phyloP scores from a whole-genome alignment of 1,139 yeast genomes.

The Saccharomyces hybrid region DNA sequence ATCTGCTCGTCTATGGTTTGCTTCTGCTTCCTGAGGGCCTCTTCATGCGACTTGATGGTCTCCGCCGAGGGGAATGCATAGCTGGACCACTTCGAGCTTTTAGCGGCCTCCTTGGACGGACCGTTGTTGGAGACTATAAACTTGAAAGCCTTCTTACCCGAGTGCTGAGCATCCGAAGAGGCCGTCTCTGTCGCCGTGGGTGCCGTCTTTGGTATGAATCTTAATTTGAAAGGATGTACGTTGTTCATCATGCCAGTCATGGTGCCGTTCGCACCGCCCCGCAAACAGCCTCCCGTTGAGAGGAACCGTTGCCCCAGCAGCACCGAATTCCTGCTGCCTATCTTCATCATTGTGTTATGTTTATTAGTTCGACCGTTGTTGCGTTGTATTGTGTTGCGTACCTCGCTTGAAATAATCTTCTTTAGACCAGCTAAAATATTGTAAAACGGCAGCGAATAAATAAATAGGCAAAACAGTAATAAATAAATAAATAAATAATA shows the following conservation, averaged over 20 bases:
- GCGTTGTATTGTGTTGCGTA: not conserved
- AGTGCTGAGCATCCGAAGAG: not conserved
- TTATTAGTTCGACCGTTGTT: not conserved
- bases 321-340: not conserved
- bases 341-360: not conserved
- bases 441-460: not conserved
- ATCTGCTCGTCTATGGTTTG: slow-evolving; percentile 6
- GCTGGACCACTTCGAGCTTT: slow-evolving; percentile 22
- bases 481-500: not conserved
- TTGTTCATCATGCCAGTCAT: not conserved
- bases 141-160: not conserved
- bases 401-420: not conserved
- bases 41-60: slow-evolving; percentile 12
- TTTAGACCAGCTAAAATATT: not conserved
- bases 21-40: slow-evolving; percentile 4
- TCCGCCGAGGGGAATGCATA: slow-evolving; percentile 24
- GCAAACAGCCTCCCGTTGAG: not conserved
- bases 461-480: not conserved
- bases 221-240: slow-evolving; percentile 5
- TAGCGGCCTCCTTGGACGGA: not conserved
- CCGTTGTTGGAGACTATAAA: not conserved
- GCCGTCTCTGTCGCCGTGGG: not conserved
- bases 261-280: not conserved
- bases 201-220: slow-evolving; percentile 2
- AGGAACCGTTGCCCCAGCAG: not conserved